Evolutionary conservation across 257 asterid genomes (phyloP).

Genomic region (Fraxinus americana): DNA sequence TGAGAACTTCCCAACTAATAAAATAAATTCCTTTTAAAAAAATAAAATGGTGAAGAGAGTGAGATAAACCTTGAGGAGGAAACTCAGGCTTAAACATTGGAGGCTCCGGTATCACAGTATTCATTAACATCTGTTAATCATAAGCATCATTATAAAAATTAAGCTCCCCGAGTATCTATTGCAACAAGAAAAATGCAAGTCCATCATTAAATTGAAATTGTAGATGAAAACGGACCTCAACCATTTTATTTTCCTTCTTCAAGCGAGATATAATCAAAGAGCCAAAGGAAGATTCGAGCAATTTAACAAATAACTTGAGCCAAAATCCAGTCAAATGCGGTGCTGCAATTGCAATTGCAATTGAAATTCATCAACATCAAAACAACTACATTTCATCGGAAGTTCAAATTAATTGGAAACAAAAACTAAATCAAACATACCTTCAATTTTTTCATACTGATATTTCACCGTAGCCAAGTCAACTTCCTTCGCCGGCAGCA

Average conservation of each 20-base stretch:
- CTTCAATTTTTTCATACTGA: slow-evolving; percentile 59
- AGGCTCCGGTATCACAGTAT: slow-evolving; percentile 85
- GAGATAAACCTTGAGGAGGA: slow-evolving; percentile 82
- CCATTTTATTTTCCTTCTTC: slow-evolving; percentile 65
- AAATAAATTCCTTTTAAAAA: background rate
- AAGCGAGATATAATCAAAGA: slow-evolving; percentile 48
- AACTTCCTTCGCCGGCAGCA: slow-evolving; percentile 78
- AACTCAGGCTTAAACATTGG: slow-evolving; percentile 95
- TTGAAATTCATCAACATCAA: background rate
- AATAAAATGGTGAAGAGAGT: background rate
- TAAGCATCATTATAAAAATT: slow-evolving; percentile 27
- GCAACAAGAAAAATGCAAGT: slow-evolving; percentile 1
- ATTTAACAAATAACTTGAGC: slow-evolving; percentile 58
- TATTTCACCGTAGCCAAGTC: slow-evolving; percentile 69
- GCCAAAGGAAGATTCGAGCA: slow-evolving; percentile 74
- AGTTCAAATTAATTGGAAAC: background rate
- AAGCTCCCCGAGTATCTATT: background rate
- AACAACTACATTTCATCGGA: background rate
- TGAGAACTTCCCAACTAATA: background rate
- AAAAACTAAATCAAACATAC: slow-evolving; percentile 26
- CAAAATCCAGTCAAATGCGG: slow-evolving; percentile 86
- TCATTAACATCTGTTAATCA: slow-evolving; percentile 63
- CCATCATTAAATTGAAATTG: background rate
- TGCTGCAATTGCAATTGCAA: slow-evolving; percentile 57
- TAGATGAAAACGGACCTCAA: slow-evolving; percentile 49